Evolutionary conservation across 106 monocot species (phyloP), one percentile per base, ranked within the genome.

Genomic region (Iris macrosiphon): DNA sequence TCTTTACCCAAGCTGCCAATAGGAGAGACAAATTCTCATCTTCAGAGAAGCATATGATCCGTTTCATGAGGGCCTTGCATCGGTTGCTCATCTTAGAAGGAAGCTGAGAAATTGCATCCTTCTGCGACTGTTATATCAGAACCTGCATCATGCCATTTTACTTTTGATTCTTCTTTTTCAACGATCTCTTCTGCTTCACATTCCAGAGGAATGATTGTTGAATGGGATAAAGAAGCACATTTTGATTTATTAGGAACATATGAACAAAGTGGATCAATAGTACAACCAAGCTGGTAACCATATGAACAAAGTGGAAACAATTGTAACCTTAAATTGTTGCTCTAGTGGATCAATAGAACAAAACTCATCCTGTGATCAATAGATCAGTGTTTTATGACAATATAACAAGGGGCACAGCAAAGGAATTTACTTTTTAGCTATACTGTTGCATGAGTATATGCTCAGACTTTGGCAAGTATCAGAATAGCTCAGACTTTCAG

Each of bases 31-130:
- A 68, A 35, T 31, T 63, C 20, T 75, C 83, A 59, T 73, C 59
- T 24, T 81, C 27, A 32, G 78, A 73, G 54, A 81, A 79, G 74
- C 89, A 95, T 19, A 95, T 79, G 16, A 89, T 52, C 6, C 63
- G 65, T 57, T 69, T 79, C 81, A 79, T 61, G 4, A 95, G 49
- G 20, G 94, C 94, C 75, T 79, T 84, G 70, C 89, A 95, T 6
- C 89, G 80, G 38, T 82, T 89, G 13, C 74, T 67, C 78, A 95
- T 79, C 59, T 76, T 85, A 17, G 53, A 55, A 32, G 88, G 56
- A 67, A 94, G 68, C 31, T 65, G 59, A 68, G 84, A 72, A 44
- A 94, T 79, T 6, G 69, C 75, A 27, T 60, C 34, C 21, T 60
- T 65, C 59, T 94, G 83, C 15, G 58, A 64, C 40, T 2, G 88